Percentiles rank a stretch among this genome's conserved stretches.
Conservation (phyloP, 176 grass and related monocot species). For the Triticum urartu region DNA sequence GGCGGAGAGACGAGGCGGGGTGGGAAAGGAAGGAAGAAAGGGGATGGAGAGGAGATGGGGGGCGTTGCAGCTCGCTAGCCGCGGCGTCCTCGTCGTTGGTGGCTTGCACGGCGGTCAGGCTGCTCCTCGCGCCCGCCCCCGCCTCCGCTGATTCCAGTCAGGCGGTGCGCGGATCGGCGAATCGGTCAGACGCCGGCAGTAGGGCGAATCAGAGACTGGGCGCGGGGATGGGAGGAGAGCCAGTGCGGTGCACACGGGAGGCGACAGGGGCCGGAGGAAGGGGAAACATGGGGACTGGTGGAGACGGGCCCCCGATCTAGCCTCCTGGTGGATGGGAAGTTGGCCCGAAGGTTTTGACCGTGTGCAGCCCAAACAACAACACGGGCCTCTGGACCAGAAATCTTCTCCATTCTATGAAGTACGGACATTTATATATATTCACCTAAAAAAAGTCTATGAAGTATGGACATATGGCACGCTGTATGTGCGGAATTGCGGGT, state of each 20-base stretch:
- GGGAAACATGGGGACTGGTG: not conserved
- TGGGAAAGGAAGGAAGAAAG: not conserved
- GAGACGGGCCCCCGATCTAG: no score
- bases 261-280: not conserved
- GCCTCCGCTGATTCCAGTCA: constrained; percentile 5
- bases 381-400: no score
- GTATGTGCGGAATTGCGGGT: no score
- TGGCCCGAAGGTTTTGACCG: not conserved
- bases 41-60: not conserved
- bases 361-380: not conserved
- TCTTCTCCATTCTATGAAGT: no score
- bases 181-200: not conserved
- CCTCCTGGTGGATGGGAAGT: not conserved
- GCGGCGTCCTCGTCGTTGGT: constrained; percentile 89
- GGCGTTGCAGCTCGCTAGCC: constrained; percentile 77
- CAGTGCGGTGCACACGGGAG: not conserved
- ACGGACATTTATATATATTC: no score
- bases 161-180: not conserved
- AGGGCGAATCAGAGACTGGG: not conserved
- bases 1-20: not conserved
- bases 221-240: not conserved
- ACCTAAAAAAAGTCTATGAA: no score
- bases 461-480: no score
- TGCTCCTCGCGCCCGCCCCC: no score
- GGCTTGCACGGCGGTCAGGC: constrained; percentile 78